Evolutionary conservation across 148 eudicot species (phyloP), one percentile per base, ranked within the genome.

Genomic region (Chenopodium formosanum): DNA sequence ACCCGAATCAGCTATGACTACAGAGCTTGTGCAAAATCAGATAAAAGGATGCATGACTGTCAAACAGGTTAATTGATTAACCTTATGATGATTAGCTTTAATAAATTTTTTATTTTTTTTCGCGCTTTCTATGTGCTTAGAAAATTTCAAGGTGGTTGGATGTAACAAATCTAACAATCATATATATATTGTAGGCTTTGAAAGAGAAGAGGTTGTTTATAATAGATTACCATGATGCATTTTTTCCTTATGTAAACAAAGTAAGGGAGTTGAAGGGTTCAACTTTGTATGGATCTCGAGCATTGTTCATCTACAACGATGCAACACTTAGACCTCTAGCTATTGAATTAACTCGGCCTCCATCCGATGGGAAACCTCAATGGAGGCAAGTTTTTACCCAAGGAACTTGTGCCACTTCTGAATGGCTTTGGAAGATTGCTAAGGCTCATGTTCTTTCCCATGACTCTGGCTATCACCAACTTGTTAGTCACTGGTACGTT

Each of bases 341-440:
- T 29, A 90, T 91, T 20, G 95, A 93, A 89, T 85, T 94, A 27
- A 84, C 88, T 48, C 88, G 97, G 12, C 98, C 97, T 22, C 95
- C 94, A 2, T 8, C 48, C 0, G 86, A 88, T 3, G 82, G 58
- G 0, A 79, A 70, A 32, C 74, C 74, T 40, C 50, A 70, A 37
- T 70, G 50, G 74, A 32, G 29, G 46, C 10, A 69, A 32, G 73
- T 69, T 5, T 69, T 4, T 69, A 69, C n/a, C 2, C 73, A 22
- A 1, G 46, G 73, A 10, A 11, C 53, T 9, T 9, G 12, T 9
- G 12, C 53, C 53, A 48, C 53, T 48, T 9, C 53, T 9, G 53
- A 10, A 10, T 48, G 53, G 53, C 53, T 48, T 48, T 48, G 53
- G 12, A 48, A 48, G 53, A 10, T 48, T 48, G 53, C 53, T 14